Conservation (phyloP, 2,329 filamentous ascomycete genomes). For the Fusarium nelsonii region DNA sequence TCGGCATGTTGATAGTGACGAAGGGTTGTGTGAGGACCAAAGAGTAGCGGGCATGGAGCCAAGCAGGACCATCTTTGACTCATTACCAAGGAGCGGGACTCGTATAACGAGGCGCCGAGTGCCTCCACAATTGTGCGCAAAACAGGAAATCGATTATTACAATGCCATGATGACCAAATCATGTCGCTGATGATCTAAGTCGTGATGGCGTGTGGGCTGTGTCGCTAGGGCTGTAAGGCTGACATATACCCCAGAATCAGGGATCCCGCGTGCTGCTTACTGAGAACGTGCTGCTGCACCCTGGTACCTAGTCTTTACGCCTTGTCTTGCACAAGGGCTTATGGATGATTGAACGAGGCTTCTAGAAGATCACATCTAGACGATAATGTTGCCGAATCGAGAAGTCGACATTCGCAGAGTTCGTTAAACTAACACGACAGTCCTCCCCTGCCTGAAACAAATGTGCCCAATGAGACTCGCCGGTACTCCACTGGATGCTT, state of each 20-base stretch:
- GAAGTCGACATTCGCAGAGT: neutral
- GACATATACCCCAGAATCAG: constrained; percentile 44
- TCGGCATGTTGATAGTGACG: constrained; percentile 12
- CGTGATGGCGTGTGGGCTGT: constrained; percentile 17
- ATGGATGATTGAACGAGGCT: constrained; percentile 6
- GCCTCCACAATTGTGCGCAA: constrained; percentile 19
- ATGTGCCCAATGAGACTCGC: neutral
- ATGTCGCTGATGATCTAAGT: constrained; percentile 23
- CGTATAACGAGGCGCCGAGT: constrained; percentile 11
- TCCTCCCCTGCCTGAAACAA: neutral
- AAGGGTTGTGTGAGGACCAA: constrained; percentile 15
- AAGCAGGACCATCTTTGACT: constrained; percentile 32
- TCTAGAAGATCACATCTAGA: constrained; percentile 22
- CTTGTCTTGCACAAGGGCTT: constrained; percentile 4
- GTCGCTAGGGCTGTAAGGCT: constrained; percentile 48
- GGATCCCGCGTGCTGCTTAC: constrained; percentile 39
- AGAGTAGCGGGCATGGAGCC: constrained; percentile 28
- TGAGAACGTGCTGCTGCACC: constrained; percentile 21
- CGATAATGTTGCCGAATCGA: constrained; percentile 1
- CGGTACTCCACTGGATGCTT: neutral
- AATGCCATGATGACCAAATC: constrained; percentile 23
- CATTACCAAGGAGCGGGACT: constrained; percentile 26
- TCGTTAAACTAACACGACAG: neutral
- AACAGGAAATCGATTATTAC: constrained; percentile 24
- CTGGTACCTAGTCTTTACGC: constrained; percentile 10